Percentiles rank a stretch among this genome's conserved stretches.
Evolutionary conservation across 805 yeast species (phyloP).

Genomic region (Zygosaccharomyces kombuchaensis): DNA sequence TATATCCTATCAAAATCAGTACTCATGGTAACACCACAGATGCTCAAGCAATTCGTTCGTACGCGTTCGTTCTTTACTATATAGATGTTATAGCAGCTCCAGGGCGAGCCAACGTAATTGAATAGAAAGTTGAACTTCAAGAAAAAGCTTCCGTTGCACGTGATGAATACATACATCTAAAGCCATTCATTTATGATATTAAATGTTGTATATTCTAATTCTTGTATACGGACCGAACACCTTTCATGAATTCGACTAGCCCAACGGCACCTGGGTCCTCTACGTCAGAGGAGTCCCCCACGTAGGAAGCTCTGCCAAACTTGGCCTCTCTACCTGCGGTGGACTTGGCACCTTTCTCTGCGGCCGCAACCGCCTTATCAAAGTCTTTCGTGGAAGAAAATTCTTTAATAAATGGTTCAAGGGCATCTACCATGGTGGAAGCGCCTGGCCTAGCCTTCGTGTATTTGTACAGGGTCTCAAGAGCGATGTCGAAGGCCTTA

Average conservation of each 20-base stretch:
- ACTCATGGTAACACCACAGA: constrained; percentile 24
- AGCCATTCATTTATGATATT: neutral
- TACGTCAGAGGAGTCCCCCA: constrained; percentile 60
- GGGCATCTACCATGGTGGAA: constrained; percentile 81
- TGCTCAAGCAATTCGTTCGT: neutral
- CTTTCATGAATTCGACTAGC: constrained; percentile 50
- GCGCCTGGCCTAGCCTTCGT: constrained; percentile 89
- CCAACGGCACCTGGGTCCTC: constrained; percentile 98
- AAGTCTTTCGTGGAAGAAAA: constrained; percentile 51
- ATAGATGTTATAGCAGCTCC: neutral
- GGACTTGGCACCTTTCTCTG: constrained; percentile 67
- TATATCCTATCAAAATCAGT: constrained; percentile 88
- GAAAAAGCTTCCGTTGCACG: neutral
- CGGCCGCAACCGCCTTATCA: constrained; percentile 59
- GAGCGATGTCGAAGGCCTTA: constrained; percentile 50
- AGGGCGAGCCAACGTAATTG: neutral
- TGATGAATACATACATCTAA: neutral
- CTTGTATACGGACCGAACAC: constrained; percentile 29
- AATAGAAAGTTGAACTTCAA: neutral
- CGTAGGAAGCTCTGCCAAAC: constrained; percentile 93
- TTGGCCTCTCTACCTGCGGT: constrained; percentile 76
- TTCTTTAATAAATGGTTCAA: constrained; percentile 77
- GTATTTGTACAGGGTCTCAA: constrained; percentile 72
- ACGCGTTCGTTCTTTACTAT: too few species aligned
- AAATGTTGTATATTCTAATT: neutral